Percentiles rank a stretch among this genome's conserved stretches.
Conservation (phyloP, 2,329 filamentous ascomycete species). For the Fonsecaea multimorphosa region DNA sequence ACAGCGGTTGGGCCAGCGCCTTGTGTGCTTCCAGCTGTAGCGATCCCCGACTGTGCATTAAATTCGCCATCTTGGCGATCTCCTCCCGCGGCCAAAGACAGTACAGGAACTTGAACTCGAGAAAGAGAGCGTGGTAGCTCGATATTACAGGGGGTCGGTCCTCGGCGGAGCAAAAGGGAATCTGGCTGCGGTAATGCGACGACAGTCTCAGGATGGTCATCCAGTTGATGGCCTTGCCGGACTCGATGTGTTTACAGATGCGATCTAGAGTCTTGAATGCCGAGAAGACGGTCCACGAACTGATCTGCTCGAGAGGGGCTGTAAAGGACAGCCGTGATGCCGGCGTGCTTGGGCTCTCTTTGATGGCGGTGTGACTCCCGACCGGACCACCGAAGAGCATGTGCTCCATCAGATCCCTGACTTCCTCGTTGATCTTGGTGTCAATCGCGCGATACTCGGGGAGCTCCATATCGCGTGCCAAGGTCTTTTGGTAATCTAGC, state of each 20-base stretch:
- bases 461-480: neutral
- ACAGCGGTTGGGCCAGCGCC: conserved; percentile 2
- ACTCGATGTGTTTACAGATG: neutral
- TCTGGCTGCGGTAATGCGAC: neutral
- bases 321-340: neutral
- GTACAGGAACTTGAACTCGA: neutral
- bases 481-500: neutral
- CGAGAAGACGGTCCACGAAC: conserved; percentile 1
- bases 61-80: neutral
- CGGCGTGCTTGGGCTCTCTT: neutral
- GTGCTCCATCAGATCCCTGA: conserved; percentile 15
- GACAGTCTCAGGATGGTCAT: neutral
- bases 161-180: neutral
- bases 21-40: neutral
- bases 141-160: neutral
- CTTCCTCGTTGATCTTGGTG: conserved; percentile 7
- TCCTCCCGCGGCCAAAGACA: neutral
- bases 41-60: neutral
- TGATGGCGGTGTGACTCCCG: neutral
- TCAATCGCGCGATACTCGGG: neutral
- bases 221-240: neutral
- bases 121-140: neutral
- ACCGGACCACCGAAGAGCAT: conserved; percentile 3
- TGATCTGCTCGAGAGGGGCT: neutral
- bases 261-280: neutral